Evolutionary conservation across 345 rosid species (phyloP).

Genomic region (Carallia brachiata): DNA sequence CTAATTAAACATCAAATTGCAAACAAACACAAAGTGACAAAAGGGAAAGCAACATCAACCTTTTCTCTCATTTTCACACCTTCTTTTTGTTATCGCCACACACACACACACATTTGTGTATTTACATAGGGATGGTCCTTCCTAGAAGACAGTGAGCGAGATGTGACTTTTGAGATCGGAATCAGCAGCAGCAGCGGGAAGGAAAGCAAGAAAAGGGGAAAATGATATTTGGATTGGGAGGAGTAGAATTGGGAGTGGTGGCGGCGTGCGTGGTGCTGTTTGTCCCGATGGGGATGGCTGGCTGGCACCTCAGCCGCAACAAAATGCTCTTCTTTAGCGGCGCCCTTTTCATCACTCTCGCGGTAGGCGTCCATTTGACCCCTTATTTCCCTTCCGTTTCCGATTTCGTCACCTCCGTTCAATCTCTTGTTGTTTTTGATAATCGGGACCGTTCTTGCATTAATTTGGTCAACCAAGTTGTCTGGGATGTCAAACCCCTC

Average conservation of each 20-base stretch:
- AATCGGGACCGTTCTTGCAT: constrained; percentile 63
- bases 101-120: no score
- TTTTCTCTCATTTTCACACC: no score
- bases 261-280: constrained; percentile 65
- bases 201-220: not conserved
- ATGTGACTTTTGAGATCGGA: not conserved
- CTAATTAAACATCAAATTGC: no score
- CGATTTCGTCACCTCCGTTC: constrained; percentile 56
- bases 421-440: constrained; percentile 51
- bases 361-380: constrained; percentile 70
- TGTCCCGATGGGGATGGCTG: constrained; percentile 54
- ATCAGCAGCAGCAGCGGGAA: not conserved
- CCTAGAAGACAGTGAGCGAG: not conserved
- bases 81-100: no score
- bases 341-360: constrained; percentile 64
- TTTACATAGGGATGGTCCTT: no score
- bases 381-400: constrained; percentile 71
- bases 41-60: no score
- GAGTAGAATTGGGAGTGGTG: constrained; percentile 48
- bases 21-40: no score
- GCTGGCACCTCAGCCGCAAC: constrained; percentile 77
- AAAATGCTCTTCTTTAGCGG: constrained; percentile 72
- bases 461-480: constrained; percentile 56
- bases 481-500: constrained; percentile 55
- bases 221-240: constrained; percentile 22